Conservation (phyloP, 345 rosid genomes). For the Eucalyptus cloeziana region DNA sequence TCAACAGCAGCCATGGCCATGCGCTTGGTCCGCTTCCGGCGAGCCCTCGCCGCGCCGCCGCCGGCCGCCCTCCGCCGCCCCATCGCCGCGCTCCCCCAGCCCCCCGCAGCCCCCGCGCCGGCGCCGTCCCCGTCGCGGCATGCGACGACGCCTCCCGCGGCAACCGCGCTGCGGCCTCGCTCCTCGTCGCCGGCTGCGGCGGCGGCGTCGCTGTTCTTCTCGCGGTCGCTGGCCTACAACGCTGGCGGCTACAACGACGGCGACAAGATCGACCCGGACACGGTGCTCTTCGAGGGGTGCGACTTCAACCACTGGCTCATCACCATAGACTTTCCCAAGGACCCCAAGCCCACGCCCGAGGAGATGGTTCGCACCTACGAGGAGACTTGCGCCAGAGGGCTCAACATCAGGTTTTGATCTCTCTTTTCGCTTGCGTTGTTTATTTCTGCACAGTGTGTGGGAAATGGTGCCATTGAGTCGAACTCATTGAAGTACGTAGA, state of each 20-base stretch:
- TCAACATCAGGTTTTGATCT: constrained; percentile 49
- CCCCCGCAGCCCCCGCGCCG: background rate
- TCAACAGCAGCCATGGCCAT: constrained; percentile 1
- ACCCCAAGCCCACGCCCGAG: constrained; percentile 33
- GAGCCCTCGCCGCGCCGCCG: constrained; percentile 14
- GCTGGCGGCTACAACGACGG: constrained; percentile 23
- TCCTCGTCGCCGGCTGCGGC: background rate
- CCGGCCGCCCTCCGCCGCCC: constrained; percentile 7
- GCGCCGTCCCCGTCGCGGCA: background rate
- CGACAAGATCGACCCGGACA: constrained; percentile 64
- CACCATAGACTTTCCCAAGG: constrained; percentile 66
- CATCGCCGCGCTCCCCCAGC: background rate
- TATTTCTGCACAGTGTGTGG: background rate
- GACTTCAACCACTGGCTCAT: constrained; percentile 96
- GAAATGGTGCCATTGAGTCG: background rate
- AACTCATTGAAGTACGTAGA: background rate
- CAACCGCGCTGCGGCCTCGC: background rate
- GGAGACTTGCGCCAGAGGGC: constrained; percentile 74
- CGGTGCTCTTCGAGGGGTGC: constrained; percentile 72
- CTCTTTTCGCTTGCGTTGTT: background rate
- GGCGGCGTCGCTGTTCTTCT: background rate
- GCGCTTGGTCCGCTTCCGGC: constrained; percentile 54
- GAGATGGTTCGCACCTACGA: constrained; percentile 77
- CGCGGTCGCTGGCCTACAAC: constrained; percentile 13
- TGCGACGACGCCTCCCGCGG: background rate